phyloP scores from a whole-genome alignment of 805 yeast species.

The Jamesozyma rosinii region DNA sequence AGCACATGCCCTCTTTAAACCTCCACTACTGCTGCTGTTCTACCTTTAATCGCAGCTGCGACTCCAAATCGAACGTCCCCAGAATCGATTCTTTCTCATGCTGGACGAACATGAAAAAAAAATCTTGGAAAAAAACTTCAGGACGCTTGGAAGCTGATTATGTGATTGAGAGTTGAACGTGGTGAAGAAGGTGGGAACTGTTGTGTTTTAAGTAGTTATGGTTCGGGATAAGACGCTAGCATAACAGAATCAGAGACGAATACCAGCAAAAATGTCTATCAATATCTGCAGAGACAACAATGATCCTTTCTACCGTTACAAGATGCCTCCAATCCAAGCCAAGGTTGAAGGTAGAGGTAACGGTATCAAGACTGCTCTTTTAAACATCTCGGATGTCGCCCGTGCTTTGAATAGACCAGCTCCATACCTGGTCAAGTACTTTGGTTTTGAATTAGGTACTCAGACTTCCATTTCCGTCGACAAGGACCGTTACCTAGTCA shows the following conservation, averaged over 20 bases:
- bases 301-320: slow-evolving; percentile 98
- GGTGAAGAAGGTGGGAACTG: no score
- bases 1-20: no score
- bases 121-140: neutral
- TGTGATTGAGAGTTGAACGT: no score
- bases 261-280: slow-evolving; percentile 55
- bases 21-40: no score
- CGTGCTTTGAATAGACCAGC: slow-evolving; percentile 92
- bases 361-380: slow-evolving; percentile 93
- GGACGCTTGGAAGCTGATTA: neutral
- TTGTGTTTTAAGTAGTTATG: no score
- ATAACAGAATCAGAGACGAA: neutral
- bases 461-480: slow-evolving; percentile 76
- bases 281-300: slow-evolving; percentile 94
- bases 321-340: slow-evolving; percentile 96
- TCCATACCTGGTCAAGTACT: slow-evolving; percentile 82
- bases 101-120: neutral
- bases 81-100: no score
- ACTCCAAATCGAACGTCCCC: no score
- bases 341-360: slow-evolving; percentile 98
- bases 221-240: neutral
- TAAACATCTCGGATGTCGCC: slow-evolving; percentile 86
- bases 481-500: slow-evolving; percentile 80
- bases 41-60: no score
- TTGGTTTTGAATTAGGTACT: slow-evolving; percentile 96